phyloP scores from a whole-genome alignment of 2,329 filamentous ascomycete genomes.

The Alternaria sp. region DNA sequence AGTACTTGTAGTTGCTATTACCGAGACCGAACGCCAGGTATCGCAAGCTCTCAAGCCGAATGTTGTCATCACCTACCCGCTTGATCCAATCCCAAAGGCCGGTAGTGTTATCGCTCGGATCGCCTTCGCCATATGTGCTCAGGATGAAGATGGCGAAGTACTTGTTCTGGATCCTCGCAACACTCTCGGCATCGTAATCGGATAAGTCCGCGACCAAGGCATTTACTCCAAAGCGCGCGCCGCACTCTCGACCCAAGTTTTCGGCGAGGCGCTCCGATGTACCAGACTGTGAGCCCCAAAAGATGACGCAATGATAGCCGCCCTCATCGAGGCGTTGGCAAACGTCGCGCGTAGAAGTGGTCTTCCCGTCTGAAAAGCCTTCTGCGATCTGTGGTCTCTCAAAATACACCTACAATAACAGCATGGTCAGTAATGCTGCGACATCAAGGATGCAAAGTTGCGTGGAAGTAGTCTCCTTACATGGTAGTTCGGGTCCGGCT shows the following conservation, averaged over 20 bases:
- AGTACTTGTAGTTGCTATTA: conserved; percentile 57
- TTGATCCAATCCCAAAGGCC: conserved; percentile 46
- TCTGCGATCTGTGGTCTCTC: conserved; percentile 56
- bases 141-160: conserved; percentile 46
- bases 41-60: conserved; percentile 35
- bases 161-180: conserved; percentile 35
- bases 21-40: conserved; percentile 55
- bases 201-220: conserved; percentile 53
- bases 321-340: conserved; percentile 52
- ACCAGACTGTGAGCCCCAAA: conserved; percentile 59
- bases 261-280: conserved; percentile 54
- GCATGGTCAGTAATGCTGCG: background rate
- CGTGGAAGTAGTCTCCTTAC: conserved; percentile 2
- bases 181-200: conserved; percentile 55
- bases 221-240: conserved; percentile 50
- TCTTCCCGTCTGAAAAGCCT: conserved; percentile 25
- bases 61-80: conserved; percentile 26
- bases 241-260: conserved; percentile 50
- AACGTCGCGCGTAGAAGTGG: conserved; percentile 53
- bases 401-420: conserved; percentile 47
- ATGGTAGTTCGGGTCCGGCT: conserved; percentile 57
- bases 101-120: conserved; percentile 48
- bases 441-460: background rate
- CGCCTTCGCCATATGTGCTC: conserved; percentile 49
- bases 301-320: conserved; percentile 46